Conservation (phyloP, 2,329 filamentous ascomycete species). For the Bisporella sp. region DNA sequence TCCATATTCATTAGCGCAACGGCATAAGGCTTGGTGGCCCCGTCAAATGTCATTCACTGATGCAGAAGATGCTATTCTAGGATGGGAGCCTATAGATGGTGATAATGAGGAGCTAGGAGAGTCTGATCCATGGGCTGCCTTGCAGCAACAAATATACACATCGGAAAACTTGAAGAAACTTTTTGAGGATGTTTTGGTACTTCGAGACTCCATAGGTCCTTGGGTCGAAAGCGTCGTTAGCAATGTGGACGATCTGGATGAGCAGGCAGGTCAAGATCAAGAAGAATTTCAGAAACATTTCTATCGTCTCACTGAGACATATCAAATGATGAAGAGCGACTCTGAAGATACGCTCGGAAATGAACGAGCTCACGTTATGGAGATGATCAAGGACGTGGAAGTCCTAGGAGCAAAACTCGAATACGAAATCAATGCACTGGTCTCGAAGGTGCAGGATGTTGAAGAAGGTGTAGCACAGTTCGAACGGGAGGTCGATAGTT, state of each 20-base stretch:
- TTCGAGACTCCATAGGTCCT: slow-evolving; percentile 46
- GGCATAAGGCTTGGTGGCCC: slow-evolving; percentile 58
- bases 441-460: slow-evolving; percentile 76
- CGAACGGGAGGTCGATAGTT: slow-evolving; percentile 67
- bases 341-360: slow-evolving; percentile 63
- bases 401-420: slow-evolving; percentile 78
- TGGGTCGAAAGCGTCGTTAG: slow-evolving; percentile 56
- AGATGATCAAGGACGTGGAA: slow-evolving; percentile 73
- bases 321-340: slow-evolving; percentile 58
- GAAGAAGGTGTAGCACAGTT: slow-evolving; percentile 77
- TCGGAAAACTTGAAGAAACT: slow-evolving; percentile 51
- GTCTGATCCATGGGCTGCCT: slow-evolving; percentile 22
- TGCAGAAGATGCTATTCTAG: slow-evolving; percentile 66
- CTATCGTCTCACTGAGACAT: slow-evolving; percentile 62
- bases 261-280: slow-evolving; percentile 54
- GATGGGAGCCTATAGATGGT: slow-evolving; percentile 51
- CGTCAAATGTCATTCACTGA: slow-evolving; percentile 69
- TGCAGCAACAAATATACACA: slow-evolving; percentile 30
- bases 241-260: slow-evolving; percentile 52
- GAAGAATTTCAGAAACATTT: slow-evolving; percentile 62
- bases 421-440: slow-evolving; percentile 80
- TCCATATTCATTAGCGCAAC: slow-evolving; percentile 23
- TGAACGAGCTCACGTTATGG: slow-evolving; percentile 61
- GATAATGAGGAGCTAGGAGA: slow-evolving; percentile 11
- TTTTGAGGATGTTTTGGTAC: slow-evolving; percentile 42